Evolutionary conservation across 2,329 filamentous ascomycete genomes (phyloP).

Genomic region (Rhynchosporium graminicola): DNA sequence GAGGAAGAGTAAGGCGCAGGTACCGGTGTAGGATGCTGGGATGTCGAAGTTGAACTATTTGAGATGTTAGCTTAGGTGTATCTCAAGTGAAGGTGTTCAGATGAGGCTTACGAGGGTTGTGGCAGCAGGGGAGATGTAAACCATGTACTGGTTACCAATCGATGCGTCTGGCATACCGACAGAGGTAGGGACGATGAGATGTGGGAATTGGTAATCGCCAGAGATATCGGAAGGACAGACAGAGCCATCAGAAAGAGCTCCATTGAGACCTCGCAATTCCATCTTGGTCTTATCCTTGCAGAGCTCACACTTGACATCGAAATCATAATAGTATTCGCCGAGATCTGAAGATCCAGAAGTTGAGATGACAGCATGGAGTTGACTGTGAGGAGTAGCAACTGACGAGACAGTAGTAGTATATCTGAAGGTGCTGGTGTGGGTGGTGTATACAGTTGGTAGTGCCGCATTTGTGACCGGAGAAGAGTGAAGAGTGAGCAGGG

Average conservation of each 20-base stretch:
- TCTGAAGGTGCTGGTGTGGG: neutral
- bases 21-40: slow-evolving; percentile 30
- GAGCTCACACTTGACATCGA: neutral
- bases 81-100: too few relatives aligned
- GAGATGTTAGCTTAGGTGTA: too few relatives aligned
- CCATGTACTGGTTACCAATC: slow-evolving; percentile 31
- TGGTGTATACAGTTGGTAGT: neutral
- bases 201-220: slow-evolving; percentile 33
- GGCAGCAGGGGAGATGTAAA: slow-evolving; percentile 34
- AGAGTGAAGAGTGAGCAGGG: neutral
- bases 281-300: neutral
- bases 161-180: slow-evolving; percentile 23
- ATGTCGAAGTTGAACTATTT: slow-evolving; percentile 37
- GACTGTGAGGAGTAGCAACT: neutral
- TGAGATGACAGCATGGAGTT: neutral
- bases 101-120: slow-evolving; percentile 26
- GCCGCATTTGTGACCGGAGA: neutral
- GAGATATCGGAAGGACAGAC: slow-evolving; percentile 34
- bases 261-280: neutral
- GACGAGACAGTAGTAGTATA: neutral
- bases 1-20: slow-evolving; percentile 38
- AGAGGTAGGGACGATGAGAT: slow-evolving; percentile 38
- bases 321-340: neutral
- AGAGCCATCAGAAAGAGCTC: neutral
- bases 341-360: neutral